Conservation (phyloP, 805 yeast species). For the Wickerhamiella lipophila region DNA sequence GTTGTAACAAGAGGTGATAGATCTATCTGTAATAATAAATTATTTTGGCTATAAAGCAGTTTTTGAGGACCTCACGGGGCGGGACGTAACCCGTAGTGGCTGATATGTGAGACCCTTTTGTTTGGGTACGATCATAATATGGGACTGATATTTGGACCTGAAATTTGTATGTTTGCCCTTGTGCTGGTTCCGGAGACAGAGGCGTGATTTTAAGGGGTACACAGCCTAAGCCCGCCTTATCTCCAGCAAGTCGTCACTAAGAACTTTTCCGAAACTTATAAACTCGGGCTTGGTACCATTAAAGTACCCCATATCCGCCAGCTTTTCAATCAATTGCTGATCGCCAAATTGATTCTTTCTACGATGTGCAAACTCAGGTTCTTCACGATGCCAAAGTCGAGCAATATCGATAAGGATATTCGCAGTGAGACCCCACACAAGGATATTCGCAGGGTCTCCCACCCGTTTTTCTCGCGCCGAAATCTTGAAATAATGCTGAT, state of each 20-base stretch:
- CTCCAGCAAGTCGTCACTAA: neutral
- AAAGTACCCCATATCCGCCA: conserved; percentile 15
- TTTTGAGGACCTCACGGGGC: too few relatives aligned
- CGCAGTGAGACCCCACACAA: conserved; percentile 35
- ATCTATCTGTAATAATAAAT: too few relatives aligned
- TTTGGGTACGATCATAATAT: too few relatives aligned
- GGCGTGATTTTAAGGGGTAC: too few relatives aligned
- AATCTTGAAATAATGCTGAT: conserved; percentile 27
- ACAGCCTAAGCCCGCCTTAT: too few relatives aligned
- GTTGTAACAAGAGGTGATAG: too few relatives aligned
- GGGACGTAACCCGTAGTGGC: too few relatives aligned
- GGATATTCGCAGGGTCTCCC: conserved; percentile 25
- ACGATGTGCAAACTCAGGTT: conserved; percentile 28
- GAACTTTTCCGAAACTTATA: conserved; percentile 4
- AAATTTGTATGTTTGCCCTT: too few relatives aligned
- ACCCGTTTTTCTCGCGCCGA: conserved; percentile 21
- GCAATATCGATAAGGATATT: conserved; percentile 32
- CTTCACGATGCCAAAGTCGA: conserved; percentile 24
- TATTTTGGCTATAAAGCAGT: too few relatives aligned
- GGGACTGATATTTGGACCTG: too few relatives aligned
- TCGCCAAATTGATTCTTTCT: conserved; percentile 23
- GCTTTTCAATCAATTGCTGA: conserved; percentile 22
- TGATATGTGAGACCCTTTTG: too few relatives aligned
- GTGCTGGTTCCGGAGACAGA: too few relatives aligned
- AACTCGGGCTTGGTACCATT: neutral